A percentile compares a stretch with the other conserved stretches of the same genome.
Evolutionary conservation across 2,329 filamentous ascomycete genomes (phyloP).

Genomic region (Cladosporium phlei): DNA sequence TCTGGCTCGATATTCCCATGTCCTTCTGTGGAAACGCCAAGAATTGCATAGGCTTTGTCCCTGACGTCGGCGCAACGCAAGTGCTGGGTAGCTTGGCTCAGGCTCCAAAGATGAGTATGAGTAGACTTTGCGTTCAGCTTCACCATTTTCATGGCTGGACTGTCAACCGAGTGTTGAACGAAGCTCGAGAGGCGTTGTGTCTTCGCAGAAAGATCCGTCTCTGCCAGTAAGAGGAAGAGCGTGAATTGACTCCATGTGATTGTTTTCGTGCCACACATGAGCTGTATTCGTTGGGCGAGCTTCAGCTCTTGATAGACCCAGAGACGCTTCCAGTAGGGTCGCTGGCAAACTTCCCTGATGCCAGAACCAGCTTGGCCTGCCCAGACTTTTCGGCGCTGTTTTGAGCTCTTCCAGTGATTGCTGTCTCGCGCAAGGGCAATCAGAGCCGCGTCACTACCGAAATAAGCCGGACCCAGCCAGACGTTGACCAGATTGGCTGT

Average conservation of each 20-base stretch:
- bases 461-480: constrained; percentile 11
- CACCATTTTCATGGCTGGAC: not conserved
- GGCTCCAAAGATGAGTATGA: not conserved
- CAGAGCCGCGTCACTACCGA: not conserved
- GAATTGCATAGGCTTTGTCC: not conserved
- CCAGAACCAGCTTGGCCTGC: not conserved
- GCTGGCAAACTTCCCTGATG: not conserved
- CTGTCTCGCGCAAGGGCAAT: not conserved
- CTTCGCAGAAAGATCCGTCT: too few relatives aligned
- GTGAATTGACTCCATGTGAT: not conserved
- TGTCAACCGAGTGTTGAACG: too few relatives aligned
- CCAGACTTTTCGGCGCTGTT: not conserved
- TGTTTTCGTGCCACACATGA: not conserved
- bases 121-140: not conserved
- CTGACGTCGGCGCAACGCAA: not conserved
- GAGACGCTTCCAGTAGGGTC: not conserved
- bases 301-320: not conserved
- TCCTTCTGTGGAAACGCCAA: not conserved
- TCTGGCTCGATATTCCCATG: not conserved
- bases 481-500: constrained; percentile 3
- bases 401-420: not conserved
- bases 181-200: too few relatives aligned
- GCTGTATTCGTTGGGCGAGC: not conserved
- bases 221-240: too few relatives aligned
- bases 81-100: not conserved